phyloP scores from a whole-genome alignment of 2,329 filamentous ascomycete species.

The Epichloe uncinata region DNA sequence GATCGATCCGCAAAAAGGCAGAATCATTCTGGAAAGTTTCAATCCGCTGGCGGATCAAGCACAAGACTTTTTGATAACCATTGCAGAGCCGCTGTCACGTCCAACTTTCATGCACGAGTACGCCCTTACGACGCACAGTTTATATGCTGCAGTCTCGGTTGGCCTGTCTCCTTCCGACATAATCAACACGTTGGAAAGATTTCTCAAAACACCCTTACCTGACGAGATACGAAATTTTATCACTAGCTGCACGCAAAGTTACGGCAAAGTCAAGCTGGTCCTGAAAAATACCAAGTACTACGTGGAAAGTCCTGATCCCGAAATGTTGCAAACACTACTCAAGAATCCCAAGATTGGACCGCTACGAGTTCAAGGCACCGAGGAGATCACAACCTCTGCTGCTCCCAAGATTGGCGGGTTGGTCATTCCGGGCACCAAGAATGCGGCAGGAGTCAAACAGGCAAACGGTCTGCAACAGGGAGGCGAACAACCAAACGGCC shows the following conservation, averaged over 20 bases:
- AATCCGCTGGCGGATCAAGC: conserved; percentile 75
- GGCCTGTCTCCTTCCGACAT: conserved; percentile 85
- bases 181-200: conserved; percentile 72
- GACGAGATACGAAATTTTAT: conserved; percentile 72
- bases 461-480: conserved; percentile 30
- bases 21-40: conserved; percentile 90
- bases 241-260: conserved; percentile 67
- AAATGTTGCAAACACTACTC: conserved; percentile 75
- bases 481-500: conserved; percentile 29
- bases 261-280: conserved; percentile 91
- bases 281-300: conserved; percentile 91
- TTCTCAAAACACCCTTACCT: conserved; percentile 80
- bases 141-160: conserved; percentile 91
- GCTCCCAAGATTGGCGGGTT: conserved; percentile 78
- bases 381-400: conserved; percentile 63
- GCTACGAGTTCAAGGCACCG: conserved; percentile 58
- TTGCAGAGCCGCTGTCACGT: conserved; percentile 83
- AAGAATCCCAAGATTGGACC: conserved; percentile 72
- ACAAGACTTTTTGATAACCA: conserved; percentile 90
- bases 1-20: conserved; percentile 78
- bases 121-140: conserved; percentile 75
- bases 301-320: conserved; percentile 80
- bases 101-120: conserved; percentile 92
- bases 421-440: conserved; percentile 88
- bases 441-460: conserved; percentile 78